A percentile compares a stretch with the other conserved stretches of the same genome.
phyloP scores from a whole-genome alignment of 768 basidiomycete species.

The Boletellus emodensis region DNA sequence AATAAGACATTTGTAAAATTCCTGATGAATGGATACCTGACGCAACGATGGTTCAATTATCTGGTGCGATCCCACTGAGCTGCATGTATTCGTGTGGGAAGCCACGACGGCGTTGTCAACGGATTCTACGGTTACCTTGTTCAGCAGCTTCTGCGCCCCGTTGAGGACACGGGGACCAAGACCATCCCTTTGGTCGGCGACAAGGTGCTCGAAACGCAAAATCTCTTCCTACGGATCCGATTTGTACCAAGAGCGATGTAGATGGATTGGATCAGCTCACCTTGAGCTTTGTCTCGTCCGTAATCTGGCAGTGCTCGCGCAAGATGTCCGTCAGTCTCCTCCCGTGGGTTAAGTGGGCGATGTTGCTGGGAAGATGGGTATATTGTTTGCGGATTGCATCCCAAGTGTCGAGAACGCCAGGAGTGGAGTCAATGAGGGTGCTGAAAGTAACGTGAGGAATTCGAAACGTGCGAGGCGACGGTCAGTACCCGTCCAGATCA shows the following conservation, averaged over 20 bases:
- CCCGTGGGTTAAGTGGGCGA: conserved; percentile 68
- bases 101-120: neutral
- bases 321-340: conserved; percentile 73
- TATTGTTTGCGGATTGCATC: conserved; percentile 63
- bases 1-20: too few relatives aligned
- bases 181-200: conserved; percentile 45
- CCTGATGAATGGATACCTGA: conserved; percentile 48
- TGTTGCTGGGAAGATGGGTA: conserved; percentile 42
- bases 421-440: conserved; percentile 78
- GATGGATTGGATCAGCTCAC: conserved; percentile 35
- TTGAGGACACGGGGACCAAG: conserved; percentile 58
- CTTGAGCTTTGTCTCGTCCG: conserved; percentile 51
- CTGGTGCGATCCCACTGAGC: conserved; percentile 25
- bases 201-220: conserved; percentile 73
- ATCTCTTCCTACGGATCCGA: conserved; percentile 51
- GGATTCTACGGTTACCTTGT: conserved; percentile 38
- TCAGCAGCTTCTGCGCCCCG: conserved; percentile 56
- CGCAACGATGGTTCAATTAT: conserved; percentile 79
- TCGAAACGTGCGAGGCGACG: neutral
- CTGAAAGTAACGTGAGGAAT: conserved; percentile 32
- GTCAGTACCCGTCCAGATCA: conserved; percentile 63
- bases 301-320: conserved; percentile 60
- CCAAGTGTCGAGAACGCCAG: conserved; percentile 80
- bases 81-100: conserved; percentile 4
- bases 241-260: neutral